Evolutionary conservation across 257 asterid genomes (phyloP).

Genomic region (Verbascum thapsus): DNA sequence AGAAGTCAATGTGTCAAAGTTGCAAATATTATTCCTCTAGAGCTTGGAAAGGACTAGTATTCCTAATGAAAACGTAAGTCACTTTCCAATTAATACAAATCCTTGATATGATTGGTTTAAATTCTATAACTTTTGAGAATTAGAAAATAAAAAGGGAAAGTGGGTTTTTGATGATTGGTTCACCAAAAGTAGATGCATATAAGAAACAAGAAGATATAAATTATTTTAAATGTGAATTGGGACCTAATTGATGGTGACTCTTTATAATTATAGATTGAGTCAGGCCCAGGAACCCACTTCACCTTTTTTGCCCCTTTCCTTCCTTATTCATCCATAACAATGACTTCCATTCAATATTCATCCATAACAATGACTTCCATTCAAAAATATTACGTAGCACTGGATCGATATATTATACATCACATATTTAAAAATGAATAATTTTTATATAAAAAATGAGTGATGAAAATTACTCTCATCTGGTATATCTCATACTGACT

Average conservation of each 20-base stretch:
- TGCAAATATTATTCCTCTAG: too few relatives aligned
- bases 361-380: not conserved
- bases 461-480: too few relatives aligned
- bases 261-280: not conserved
- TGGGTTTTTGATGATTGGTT: constrained; percentile 24
- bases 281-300: not conserved
- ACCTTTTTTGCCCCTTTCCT: not conserved
- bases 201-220: not conserved
- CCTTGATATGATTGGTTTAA: constrained; percentile 24
- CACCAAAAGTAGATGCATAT: constrained; percentile 31
- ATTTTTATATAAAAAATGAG: too few relatives aligned
- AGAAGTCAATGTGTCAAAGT: constrained; percentile 30
- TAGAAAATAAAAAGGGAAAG: not conserved
- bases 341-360: not conserved
- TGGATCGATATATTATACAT: too few relatives aligned
- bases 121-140: not conserved
- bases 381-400: too few relatives aligned
- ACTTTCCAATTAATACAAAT: not conserved
- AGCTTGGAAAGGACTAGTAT: constrained; percentile 2
- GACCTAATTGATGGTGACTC: constrained; percentile 20
- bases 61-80: constrained; percentile 20
- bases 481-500: too few relatives aligned
- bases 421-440: too few relatives aligned
- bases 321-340: not conserved
- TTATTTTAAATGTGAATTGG: not conserved